Percentiles rank a stretch among this genome's conserved stretches.
phyloP scores from a whole-genome alignment of 768 basidiomycete genomes.

The Lenzites betulinus region DNA sequence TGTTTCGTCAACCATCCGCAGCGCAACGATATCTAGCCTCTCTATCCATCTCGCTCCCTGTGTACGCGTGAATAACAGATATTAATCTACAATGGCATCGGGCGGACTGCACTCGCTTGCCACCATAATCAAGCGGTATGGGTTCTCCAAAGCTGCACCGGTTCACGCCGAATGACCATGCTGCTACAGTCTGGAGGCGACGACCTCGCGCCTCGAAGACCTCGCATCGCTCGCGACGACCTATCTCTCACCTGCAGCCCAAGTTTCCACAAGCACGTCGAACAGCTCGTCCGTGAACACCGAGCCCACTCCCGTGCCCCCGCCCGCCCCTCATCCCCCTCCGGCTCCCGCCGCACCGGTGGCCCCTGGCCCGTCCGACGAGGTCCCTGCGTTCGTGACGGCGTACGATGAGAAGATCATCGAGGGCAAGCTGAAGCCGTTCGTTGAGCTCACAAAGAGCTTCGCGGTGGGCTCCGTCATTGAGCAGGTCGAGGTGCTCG shows the following conservation, averaged over 20 bases:
- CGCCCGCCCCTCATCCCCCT: conserved; percentile 37
- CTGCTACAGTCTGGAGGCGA: conserved; percentile 76
- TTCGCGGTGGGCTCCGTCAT: conserved; percentile 70
- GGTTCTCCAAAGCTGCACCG: not conserved
- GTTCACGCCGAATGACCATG: conserved; percentile 8
- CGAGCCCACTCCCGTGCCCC: conserved; percentile 28
- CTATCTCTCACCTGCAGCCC: conserved; percentile 27
- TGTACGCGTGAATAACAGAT: not conserved
- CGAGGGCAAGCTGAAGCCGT: conserved; percentile 71
- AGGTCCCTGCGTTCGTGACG: conserved; percentile 58
- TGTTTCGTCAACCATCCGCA: not conserved
- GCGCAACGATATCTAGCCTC: not conserved
- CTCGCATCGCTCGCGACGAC: conserved; percentile 53
- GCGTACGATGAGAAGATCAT: conserved; percentile 78
- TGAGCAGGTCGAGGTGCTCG: conserved; percentile 62
- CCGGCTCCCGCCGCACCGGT: conserved; percentile 41
- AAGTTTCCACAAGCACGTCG: conserved; percentile 17
- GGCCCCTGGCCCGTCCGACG: conserved; percentile 36
- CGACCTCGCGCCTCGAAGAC: conserved; percentile 93
- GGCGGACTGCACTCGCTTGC: conserved; percentile 70
- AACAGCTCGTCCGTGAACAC: conserved; percentile 21
- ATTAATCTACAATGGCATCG: conserved; percentile 24
- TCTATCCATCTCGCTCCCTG: no score
- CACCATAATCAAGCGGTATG: conserved; percentile 80
- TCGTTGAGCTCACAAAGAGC: conserved; percentile 67